A percentile compares a stretch with the other conserved stretches of the same genome.
phyloP scores from a whole-genome alignment of 73 alveolate genomes.

The Paramecium bursaria region DNA sequence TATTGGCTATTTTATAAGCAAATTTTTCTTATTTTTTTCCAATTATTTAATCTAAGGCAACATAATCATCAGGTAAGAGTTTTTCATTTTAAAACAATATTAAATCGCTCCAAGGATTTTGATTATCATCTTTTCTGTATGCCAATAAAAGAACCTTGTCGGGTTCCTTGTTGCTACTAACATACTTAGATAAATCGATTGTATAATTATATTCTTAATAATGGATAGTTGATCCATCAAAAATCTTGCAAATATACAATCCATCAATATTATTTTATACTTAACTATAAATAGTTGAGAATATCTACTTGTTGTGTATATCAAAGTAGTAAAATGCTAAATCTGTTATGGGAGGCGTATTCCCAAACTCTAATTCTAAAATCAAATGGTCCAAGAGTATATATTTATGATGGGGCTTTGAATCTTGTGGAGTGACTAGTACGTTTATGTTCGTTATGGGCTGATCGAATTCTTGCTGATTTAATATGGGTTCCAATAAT shows the following conservation, averaged over 20 bases:
- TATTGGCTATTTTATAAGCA: slow-evolving; percentile 2
- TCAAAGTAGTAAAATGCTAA: slow-evolving; percentile 39
- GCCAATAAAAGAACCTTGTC: background rate
- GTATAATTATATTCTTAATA: slow-evolving; percentile 22
- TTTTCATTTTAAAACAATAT: background rate
- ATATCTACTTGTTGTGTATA: background rate
- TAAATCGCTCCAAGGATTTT: slow-evolving; percentile 49
- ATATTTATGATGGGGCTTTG: too few relatives aligned
- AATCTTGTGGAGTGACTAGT: too few relatives aligned
- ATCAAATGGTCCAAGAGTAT: too few relatives aligned
- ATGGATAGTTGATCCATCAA: slow-evolving; percentile 9
- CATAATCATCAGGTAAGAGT: slow-evolving; percentile 9
- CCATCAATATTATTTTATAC: too few relatives aligned
- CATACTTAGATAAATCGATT: background rate
- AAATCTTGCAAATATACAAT: background rate
- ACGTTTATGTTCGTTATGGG: too few relatives aligned
- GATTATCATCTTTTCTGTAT: background rate
- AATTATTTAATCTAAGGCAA: background rate
- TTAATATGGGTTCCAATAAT: too few relatives aligned
- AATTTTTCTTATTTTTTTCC: background rate
- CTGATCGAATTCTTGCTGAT: too few relatives aligned
- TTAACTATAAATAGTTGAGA: too few relatives aligned
- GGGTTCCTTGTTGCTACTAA: background rate
- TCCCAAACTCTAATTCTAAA: too few relatives aligned
- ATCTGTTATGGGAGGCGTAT: slow-evolving; percentile 55